These are phyloP conservation scores for Pseudogymnoascus sp. DNA, from an alignment of 2,329 filamentous ascomycete genomes.

Conservation along the genomic window DNA sequence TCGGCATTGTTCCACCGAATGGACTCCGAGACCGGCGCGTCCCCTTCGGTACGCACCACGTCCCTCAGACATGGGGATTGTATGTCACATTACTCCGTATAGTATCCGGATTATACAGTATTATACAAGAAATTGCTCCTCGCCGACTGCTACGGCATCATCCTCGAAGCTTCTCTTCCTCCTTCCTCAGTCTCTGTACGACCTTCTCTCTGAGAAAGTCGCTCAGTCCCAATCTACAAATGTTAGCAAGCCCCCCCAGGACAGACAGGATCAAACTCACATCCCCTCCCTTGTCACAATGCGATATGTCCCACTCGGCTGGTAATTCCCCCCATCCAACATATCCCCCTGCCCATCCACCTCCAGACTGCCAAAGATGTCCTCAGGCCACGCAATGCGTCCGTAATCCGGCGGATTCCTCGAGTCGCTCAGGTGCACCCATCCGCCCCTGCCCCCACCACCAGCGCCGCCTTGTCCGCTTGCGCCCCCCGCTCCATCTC, in stretches of 20 bases:
- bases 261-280: constrained; percentile 38
- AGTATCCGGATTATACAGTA: background rate
- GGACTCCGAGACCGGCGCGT: constrained; percentile 6
- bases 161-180: constrained; percentile 33
- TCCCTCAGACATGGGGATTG: background rate
- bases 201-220: constrained; percentile 47
- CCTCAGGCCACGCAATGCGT: constrained; percentile 59
- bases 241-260: constrained; percentile 17
- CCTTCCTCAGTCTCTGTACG: constrained; percentile 41
- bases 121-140: background rate
- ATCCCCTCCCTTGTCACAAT: constrained; percentile 58
- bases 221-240: constrained; percentile 42
- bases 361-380: constrained; percentile 60
- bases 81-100: background rate
- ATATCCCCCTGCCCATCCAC: constrained; percentile 50
- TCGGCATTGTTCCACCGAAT: background rate
- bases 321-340: constrained; percentile 42
- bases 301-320: constrained; percentile 54
- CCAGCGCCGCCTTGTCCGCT: constrained; percentile 53
- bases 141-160: background rate
- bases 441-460: constrained; percentile 50
- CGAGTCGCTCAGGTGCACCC: constrained; percentile 56
- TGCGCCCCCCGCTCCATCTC: constrained; percentile 44
- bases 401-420: constrained; percentile 59
- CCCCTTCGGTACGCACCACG: background rate